Conservation (phyloP, 1,284 basidiomycete genomes). For the Volvariella volvacea region DNA sequence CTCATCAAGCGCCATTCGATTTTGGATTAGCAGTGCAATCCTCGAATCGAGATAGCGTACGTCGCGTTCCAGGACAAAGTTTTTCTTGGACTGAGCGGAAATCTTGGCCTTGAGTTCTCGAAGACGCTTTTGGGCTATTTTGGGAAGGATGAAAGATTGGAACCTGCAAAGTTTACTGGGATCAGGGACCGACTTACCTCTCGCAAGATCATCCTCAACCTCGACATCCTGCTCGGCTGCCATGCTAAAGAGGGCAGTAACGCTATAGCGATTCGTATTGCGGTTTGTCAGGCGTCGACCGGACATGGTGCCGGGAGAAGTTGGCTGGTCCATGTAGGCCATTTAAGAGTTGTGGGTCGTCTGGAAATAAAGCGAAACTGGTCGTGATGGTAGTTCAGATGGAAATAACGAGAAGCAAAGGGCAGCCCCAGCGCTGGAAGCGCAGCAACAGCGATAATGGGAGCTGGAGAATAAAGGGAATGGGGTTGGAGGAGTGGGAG, state of each 20-base stretch:
- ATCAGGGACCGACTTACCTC: constrained; percentile 52
- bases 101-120: constrained; percentile 97
- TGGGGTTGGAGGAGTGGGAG: background rate
- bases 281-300: constrained; percentile 76
- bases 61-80: constrained; percentile 97
- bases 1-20: constrained; percentile 95
- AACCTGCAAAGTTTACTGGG: background rate
- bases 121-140: constrained; percentile 86
- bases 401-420: constrained; percentile 14
- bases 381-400: background rate
- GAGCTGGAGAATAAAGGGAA: too few relatives aligned
- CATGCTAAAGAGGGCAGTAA: constrained; percentile 95
- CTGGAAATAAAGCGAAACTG: constrained; percentile 10
- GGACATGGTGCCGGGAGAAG: constrained; percentile 58
- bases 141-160: constrained; percentile 3
- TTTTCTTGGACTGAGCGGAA: constrained; percentile 98
- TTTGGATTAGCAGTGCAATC: constrained; percentile 97
- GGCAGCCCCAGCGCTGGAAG: constrained; percentile 32
- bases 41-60: constrained; percentile 97
- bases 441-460: constrained; percentile 22
- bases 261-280: constrained; percentile 95
- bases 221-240: constrained; percentile 98
- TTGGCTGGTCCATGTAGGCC: constrained; percentile 60
- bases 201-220: constrained; percentile 94
- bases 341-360: constrained; percentile 30